Base-by-base conservation (phyloP, 345 rosid genomes). In the Bruguiera sexangula region DNA sequence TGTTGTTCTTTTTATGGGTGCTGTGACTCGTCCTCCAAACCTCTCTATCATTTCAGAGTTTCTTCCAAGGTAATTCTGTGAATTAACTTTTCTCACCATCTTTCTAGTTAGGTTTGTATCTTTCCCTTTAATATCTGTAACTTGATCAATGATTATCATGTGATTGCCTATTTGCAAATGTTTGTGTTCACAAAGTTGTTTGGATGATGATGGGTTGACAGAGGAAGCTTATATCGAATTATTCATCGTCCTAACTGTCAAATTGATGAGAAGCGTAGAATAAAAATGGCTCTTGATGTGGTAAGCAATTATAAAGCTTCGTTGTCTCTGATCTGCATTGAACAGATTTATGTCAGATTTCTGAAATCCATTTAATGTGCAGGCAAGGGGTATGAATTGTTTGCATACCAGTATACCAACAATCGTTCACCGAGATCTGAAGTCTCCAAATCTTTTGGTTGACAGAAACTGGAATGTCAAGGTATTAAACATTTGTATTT, bases 381-480 rank as follows among this genome's bases (percentile, higher is more conserved):
- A 96, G 99, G 97, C 99, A 62, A 90, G 83, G 82, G 99, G 99
- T 73, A 96, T 96, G 99, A 96, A 90, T 75, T 96, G 98, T 86
- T 86, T 96, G 81, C 99, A 96, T 82, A 77, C 95, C 56, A 92
- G 99, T 82, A 76, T 54, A 59, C 99, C 99, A 6, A 96, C 98
- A 69, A 92, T 96, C 73, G 99, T 96, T 75, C 99, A 96, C 77
- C 89, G 99, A 48, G 99, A 96, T 88, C 73, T 96, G 80, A 96
- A 96, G 82, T 90, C 99, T 61, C 99, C 97, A 52, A 96, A 96
- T 79, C 99, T 96, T 75, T 79, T 96, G 78, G 99, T 92, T 81
- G 99, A 96, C 85, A 84, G 87, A 78, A 92, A 96, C 83, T 96
- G 99, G 99, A 96, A 80, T 79, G 98, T 96, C 66, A 96, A 96